Conservation (phyloP, 176 grass and related monocot genomes). For the Carex myosuroides region DNA sequence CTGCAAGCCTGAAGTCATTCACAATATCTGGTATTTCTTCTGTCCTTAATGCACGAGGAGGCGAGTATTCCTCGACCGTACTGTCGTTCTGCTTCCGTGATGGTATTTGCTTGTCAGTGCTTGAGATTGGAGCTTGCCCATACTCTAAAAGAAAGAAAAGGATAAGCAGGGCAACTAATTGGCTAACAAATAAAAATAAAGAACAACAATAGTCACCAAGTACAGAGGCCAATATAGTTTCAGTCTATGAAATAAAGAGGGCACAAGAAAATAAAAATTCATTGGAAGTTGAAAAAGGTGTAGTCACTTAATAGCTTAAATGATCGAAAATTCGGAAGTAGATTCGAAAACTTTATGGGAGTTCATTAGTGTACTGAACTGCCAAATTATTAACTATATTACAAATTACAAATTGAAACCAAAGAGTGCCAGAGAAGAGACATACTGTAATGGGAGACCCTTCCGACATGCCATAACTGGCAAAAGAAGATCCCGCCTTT, state of each 20-base stretch:
- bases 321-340: neutral
- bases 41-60: constrained; percentile 16
- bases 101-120: constrained; percentile 37
- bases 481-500: constrained; percentile 54
- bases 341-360: neutral
- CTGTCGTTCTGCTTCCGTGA: neutral
- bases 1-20: constrained; percentile 45
- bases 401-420: neutral
- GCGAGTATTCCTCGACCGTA: constrained; percentile 8
- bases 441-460: constrained; percentile 33
- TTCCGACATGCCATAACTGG: constrained; percentile 48
- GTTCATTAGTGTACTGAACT: neutral
- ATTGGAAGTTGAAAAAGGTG: neutral
- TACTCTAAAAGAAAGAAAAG: constrained; percentile 20
- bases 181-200: neutral
- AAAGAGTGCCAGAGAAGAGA: neutral
- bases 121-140: constrained; percentile 39
- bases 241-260: neutral
- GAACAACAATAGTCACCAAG: neutral
- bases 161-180: neutral
- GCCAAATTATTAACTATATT: neutral
- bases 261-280: neutral
- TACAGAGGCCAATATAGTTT: neutral
- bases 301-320: too few relatives aligned
- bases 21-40: constrained; percentile 36